These are phyloP conservation scores for Alternaria triticimaculans DNA, from an alignment of 2,329 filamentous ascomycete genomes.

Conservation along the genomic window DNA sequence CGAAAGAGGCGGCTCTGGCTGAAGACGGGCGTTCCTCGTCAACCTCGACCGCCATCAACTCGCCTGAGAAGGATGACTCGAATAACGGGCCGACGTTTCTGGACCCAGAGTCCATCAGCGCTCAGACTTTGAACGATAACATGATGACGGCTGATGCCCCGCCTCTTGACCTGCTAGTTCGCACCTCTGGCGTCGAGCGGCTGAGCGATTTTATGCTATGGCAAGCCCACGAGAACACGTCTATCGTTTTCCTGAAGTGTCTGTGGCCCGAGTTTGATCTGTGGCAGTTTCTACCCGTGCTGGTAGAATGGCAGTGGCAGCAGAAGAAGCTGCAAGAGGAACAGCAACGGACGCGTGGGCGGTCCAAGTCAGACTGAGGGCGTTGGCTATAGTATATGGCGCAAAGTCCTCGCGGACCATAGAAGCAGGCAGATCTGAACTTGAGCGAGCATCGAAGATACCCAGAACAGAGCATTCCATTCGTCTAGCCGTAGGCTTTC, in stretches of 20 bases:
- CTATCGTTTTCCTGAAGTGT: conserved; percentile 89
- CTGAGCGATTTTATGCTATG: conserved; percentile 98
- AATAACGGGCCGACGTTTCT: conserved; percentile 46
- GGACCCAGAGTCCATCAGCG: conserved; percentile 89
- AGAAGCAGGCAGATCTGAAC: conserved; percentile 12
- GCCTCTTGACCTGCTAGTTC: conserved; percentile 86
- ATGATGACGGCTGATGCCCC: conserved; percentile 88
- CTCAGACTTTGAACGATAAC: conserved; percentile 80
- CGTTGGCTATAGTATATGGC: conserved; percentile 2
- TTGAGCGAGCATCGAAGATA: conserved; percentile 32
- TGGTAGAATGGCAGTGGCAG: conserved; percentile 85
- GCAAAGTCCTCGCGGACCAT: conserved; percentile 6
- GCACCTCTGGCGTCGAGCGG: conserved; percentile 90
- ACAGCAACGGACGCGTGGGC: conserved; percentile 40
- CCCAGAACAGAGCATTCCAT: conserved; percentile 29
- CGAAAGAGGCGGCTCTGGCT: conserved; percentile 40
- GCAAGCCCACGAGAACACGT: conserved; percentile 93
- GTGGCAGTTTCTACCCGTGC: conserved; percentile 88
- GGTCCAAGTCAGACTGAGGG: conserved; percentile 35
- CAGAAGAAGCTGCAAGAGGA: conserved; percentile 52
- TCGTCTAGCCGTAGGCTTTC: conserved; percentile 21
- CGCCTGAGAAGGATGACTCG: conserved; percentile 41
- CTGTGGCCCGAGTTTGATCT: conserved; percentile 97
- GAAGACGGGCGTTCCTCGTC: conserved; percentile 43
- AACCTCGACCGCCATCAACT: conserved; percentile 48